phyloP scores from a whole-genome alignment of 306 rosid species.

The Dalbergia cochinchinensis region DNA sequence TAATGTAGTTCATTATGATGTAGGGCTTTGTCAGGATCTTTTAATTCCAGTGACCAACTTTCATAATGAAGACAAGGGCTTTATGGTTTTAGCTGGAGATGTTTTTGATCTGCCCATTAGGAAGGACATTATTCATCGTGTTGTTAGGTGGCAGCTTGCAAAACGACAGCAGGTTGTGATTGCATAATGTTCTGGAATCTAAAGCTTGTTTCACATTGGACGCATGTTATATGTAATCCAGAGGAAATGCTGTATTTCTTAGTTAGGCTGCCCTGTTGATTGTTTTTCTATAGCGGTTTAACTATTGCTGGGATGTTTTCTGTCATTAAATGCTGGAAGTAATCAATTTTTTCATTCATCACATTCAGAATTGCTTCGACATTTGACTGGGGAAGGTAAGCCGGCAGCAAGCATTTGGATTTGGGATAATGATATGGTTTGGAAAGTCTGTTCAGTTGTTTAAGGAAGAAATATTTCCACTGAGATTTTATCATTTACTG shows the following conservation, averaged over 20 bases:
- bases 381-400: neutral
- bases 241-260: constrained; percentile 23
- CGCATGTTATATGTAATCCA: constrained; percentile 11
- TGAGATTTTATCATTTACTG: constrained; percentile 3
- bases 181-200: constrained; percentile 38
- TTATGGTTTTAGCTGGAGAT: constrained; percentile 90
- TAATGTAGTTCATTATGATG: constrained; percentile 44
- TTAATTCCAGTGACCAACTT: constrained; percentile 92
- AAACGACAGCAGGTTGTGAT: constrained; percentile 83
- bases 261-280: constrained; percentile 18
- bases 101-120: constrained; percentile 91
- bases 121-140: constrained; percentile 89
- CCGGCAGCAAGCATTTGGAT: constrained; percentile 15
- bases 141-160: constrained; percentile 95
- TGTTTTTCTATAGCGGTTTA: constrained; percentile 2
- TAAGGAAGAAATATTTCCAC: constrained; percentile 1
- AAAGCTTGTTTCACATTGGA: constrained; percentile 34
- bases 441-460: neutral
- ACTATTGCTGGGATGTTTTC: constrained; percentile 6
- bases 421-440: constrained; percentile 17
- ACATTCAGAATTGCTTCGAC: constrained; percentile 13
- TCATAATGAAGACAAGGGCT: constrained; percentile 83
- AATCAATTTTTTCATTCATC: neutral
- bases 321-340: constrained; percentile 41
- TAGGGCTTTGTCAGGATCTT: constrained; percentile 85